Conservation (phyloP, 176 grass and related monocot genomes). For the Phoenix dactylifera region DNA sequence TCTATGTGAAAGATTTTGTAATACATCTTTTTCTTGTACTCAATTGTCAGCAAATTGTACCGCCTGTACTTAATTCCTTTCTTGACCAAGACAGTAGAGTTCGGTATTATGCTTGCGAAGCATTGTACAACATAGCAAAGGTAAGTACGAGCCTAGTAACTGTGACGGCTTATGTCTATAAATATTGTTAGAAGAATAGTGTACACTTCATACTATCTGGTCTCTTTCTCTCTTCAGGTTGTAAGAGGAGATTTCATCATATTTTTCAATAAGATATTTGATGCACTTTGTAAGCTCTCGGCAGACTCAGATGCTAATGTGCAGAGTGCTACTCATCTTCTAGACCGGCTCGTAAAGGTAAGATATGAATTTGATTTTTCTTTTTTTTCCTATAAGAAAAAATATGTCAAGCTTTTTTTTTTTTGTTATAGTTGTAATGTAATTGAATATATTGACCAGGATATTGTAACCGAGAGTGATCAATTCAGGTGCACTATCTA, state of each 20-base stretch:
- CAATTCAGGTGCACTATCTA: slow-evolving; percentile 70
- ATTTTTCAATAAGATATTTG: slow-evolving; percentile 97
- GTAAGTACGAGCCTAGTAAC: slow-evolving; percentile 6
- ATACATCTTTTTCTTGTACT: not conserved
- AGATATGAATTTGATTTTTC: not conserved
- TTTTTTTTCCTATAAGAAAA: not conserved
- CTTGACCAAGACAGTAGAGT: slow-evolving; percentile 91
- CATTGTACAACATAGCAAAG: slow-evolving; percentile 99
- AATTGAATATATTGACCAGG: slow-evolving; percentile 39
- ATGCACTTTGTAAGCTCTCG: slow-evolving; percentile 89
- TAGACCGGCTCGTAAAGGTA: slow-evolving; percentile 97
- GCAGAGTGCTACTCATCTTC: slow-evolving; percentile 98
- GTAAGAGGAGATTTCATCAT: slow-evolving; percentile 96
- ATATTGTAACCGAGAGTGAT: slow-evolving; percentile 99
- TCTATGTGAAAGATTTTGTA: not conserved
- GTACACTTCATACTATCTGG: too few species aligned
- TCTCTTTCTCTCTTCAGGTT: slow-evolving; percentile 35
- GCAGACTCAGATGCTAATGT: slow-evolving; percentile 97
- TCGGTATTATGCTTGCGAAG: slow-evolving; percentile 99
- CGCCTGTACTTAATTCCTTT: slow-evolving; percentile 77
- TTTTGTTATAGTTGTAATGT: slow-evolving; percentile 15
- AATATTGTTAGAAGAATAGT: too few species aligned
- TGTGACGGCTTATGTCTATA: too few species aligned
- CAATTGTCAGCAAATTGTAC: slow-evolving; percentile 64
- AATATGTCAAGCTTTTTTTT: not conserved